A percentile compares a stretch with the other conserved stretches of the same genome.
phyloP scores from a whole-genome alignment of 2,329 filamentous ascomycete species.

The Xylaria sp. region DNA sequence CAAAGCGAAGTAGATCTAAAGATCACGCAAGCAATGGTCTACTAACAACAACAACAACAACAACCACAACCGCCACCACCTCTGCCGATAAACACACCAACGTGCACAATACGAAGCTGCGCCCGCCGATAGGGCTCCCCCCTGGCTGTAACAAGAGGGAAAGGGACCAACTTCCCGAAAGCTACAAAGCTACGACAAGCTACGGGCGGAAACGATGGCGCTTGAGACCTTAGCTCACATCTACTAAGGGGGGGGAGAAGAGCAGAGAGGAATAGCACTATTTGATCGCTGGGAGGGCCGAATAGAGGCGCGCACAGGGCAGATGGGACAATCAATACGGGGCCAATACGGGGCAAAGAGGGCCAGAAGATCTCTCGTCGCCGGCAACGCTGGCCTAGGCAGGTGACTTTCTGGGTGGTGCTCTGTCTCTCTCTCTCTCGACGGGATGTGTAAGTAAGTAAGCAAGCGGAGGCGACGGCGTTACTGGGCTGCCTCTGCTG shows the following conservation, averaged over 20 bases:
- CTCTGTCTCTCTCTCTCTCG: slow-evolving; percentile 13
- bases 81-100: slow-evolving; percentile 27
- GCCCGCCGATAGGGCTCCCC: slow-evolving; percentile 24
- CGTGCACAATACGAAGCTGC: slow-evolving; percentile 34
- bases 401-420: slow-evolving; percentile 40
- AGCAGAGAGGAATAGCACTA: background rate
- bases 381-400: slow-evolving; percentile 40
- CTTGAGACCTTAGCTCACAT: slow-evolving; percentile 20
- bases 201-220: slow-evolving; percentile 25
- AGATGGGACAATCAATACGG: slow-evolving; percentile 29
- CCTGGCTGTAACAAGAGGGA: slow-evolving; percentile 32
- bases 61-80: slow-evolving; percentile 3
- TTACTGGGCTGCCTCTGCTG: slow-evolving; percentile 24
- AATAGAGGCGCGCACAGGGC: slow-evolving; percentile 28
- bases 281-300: slow-evolving; percentile 26
- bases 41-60: slow-evolving; percentile 18
- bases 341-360: slow-evolving; percentile 23
- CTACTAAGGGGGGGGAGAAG: slow-evolving; percentile 12
- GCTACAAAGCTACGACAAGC: slow-evolving; percentile 29
- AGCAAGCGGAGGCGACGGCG: slow-evolving; percentile 25
- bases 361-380: slow-evolving; percentile 27
- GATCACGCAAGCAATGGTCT: slow-evolving; percentile 13
- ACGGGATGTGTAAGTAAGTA: slow-evolving; percentile 11
- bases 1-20: slow-evolving; percentile 13
- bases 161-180: slow-evolving; percentile 25